Evolutionary conservation across 1,139 yeast species (phyloP), one percentile per base, ranked within the genome.

Genomic region (Yamadazyma aaseri): DNA sequence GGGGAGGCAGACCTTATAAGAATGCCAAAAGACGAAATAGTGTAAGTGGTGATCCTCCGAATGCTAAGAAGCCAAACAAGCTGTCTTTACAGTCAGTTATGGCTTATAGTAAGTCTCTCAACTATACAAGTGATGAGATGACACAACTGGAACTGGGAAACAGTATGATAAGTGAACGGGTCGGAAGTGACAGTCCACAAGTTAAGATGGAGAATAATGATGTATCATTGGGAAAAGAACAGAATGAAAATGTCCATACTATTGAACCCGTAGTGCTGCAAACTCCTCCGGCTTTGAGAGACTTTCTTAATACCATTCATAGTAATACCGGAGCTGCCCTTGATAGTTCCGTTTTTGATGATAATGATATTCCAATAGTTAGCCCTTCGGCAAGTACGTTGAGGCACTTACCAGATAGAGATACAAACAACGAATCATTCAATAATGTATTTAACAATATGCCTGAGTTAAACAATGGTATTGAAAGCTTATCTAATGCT

Each of bases 1-100:
- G 95, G 95, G 92, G 90, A 15, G 92, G 92, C 0, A 56, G 90
- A 33, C 87, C 86, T 0, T 78, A 66, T 42, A 63, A 63, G 39
- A 58, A 65, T 36, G 73, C 67, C 41, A 65, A 67, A 31, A 65
- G 66, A 31, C 60, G 68, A 9, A 60, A 47, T 17, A 39, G 27
- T 18, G 35, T 29, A 14, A 12, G 14, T 13, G 20, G 15, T 7
- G 21, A 6, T 10, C 13, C 10, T 10, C 13, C 20, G 5, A 6
- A 20, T 9, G 15, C 10, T 10, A 7, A 26, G 8, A 14, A 25
- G 23, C 17, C 5, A 24, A 24, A 20, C 23, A 20, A 18, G 13
- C 15, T 12, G 14, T 6, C 6, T 14, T 7, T 25, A 6, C 27
- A 12, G 8, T 7, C 23, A 17, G 22, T 29, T 6, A 23, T 29